A percentile compares a stretch with the other conserved stretches of the same genome.
Conservation (phyloP, 768 basidiomycete species). For the Phylloporus sp. region DNA sequence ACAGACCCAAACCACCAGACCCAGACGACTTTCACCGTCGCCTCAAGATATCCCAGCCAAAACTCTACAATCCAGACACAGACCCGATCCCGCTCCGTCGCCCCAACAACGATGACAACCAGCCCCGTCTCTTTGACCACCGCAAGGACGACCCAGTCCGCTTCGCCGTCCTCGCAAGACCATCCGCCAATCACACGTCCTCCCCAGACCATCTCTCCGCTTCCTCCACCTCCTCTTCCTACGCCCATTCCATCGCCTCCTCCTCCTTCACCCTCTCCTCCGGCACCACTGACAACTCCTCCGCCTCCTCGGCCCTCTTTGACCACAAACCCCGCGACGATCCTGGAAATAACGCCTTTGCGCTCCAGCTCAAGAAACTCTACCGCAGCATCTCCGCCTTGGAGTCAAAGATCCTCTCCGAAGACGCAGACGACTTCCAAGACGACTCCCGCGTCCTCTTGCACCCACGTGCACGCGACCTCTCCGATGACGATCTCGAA, state of each 20-base stretch:
- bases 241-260: conserved; percentile 62
- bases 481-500: conserved; percentile 54
- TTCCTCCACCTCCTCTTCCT: conserved; percentile 71
- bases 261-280: conserved; percentile 73
- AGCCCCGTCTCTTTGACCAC: conserved; percentile 83
- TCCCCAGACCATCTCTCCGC: conserved; percentile 69
- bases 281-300: conserved; percentile 67
- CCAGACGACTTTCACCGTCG: conserved; percentile 68
- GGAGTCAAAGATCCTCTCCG: conserved; percentile 67
- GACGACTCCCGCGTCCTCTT: conserved; percentile 37
- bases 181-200: conserved; percentile 35
- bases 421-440: conserved; percentile 52
- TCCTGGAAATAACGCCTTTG: conserved; percentile 61
- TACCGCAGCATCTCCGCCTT: conserved; percentile 80
- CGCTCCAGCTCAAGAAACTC: conserved; percentile 69
- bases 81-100: conserved; percentile 61
- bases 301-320: conserved; percentile 65
- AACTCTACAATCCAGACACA: conserved; percentile 66
- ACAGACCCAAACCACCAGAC: conserved; percentile 44
- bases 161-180: conserved; percentile 63
- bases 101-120: conserved; percentile 59
- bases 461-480: conserved; percentile 30
- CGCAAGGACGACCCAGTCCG: conserved; percentile 87
- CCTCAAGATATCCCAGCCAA: conserved; percentile 59
- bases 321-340: conserved; percentile 51